phyloP scores from a whole-genome alignment of 495 filamentous ascomycete genomes.

The Tuber melanosporum region DNA sequence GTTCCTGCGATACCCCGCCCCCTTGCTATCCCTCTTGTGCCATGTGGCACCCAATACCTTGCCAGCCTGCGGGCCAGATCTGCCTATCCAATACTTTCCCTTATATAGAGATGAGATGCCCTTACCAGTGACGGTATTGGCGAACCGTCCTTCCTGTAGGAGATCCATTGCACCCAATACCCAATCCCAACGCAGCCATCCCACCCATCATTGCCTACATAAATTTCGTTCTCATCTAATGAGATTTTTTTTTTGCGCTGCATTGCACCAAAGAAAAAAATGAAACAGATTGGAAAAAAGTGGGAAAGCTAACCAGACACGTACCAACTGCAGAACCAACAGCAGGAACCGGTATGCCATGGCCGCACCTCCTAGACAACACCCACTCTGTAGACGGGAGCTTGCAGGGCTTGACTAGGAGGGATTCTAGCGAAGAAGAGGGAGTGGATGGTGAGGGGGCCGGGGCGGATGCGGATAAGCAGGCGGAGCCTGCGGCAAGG shows the following conservation, averaged over 20 bases:
- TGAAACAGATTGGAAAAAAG: background rate
- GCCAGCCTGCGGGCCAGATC: background rate
- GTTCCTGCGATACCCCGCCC: background rate
- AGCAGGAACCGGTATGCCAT: background rate
- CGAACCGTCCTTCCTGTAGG: background rate
- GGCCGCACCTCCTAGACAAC: constrained; percentile 23
- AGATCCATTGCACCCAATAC: background rate
- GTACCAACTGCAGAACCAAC: background rate
- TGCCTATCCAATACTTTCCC: background rate
- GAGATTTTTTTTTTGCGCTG: background rate
- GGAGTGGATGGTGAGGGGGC: background rate
- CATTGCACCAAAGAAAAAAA: background rate
- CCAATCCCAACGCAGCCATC: background rate
- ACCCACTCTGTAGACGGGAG: constrained; percentile 24
- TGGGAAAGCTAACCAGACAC: background rate
- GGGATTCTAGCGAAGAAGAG: background rate
- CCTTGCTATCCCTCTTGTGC: background rate
- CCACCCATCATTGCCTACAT: background rate
- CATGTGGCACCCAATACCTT: constrained; percentile 1
- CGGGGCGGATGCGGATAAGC: background rate
- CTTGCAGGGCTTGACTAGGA: background rate
- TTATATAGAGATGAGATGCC: background rate
- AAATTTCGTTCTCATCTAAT: background rate
- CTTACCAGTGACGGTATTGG: background rate
- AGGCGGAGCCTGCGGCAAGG: background rate